Evolutionary conservation across 495 filamentous ascomycete species (phyloP).

Genomic region (Friedmanniomyces simplex): DNA sequence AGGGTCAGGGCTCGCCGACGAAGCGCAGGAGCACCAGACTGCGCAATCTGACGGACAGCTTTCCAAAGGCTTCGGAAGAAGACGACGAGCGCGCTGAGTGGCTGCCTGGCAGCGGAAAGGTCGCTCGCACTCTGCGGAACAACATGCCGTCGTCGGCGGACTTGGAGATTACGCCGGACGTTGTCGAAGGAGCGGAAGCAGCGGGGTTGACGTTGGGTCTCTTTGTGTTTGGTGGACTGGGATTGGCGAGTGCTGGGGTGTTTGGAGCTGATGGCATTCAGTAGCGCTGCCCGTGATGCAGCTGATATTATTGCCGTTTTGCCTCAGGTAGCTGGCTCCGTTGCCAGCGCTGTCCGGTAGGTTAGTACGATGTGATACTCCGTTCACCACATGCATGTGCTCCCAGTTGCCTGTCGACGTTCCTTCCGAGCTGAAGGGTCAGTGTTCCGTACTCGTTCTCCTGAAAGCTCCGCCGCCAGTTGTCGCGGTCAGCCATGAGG

Average conservation of each 20-base stretch:
- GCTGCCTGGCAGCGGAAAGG: not conserved
- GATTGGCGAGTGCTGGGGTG: slow-evolving; percentile 6
- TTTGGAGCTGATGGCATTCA: slow-evolving; percentile 15
- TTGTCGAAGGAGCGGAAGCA: not conserved
- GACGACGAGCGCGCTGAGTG: not conserved
- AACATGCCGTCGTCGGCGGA: not conserved
- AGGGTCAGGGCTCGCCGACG: not conserved
- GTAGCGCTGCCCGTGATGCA: not conserved
- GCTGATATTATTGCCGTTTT: not conserved
- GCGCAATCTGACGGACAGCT: not conserved
- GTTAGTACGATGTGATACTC: too few species aligned
- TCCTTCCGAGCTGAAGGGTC: too few species aligned
- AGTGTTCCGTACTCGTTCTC: too few species aligned
- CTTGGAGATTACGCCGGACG: not conserved
- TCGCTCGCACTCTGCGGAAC: not conserved
- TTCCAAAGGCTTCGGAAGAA: not conserved
- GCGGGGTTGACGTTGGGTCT: not conserved
- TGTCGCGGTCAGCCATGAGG: too few species aligned
- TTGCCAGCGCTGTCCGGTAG: not conserved
- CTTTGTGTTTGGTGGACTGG: slow-evolving; percentile 6
- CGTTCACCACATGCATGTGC: too few species aligned
- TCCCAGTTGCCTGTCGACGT: too few species aligned
- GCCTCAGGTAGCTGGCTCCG: not conserved
- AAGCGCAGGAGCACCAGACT: not conserved
- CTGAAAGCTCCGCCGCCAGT: too few species aligned